Conservation (phyloP, 2,329 filamentous ascomycete species). For the Periconia sp. region DNA sequence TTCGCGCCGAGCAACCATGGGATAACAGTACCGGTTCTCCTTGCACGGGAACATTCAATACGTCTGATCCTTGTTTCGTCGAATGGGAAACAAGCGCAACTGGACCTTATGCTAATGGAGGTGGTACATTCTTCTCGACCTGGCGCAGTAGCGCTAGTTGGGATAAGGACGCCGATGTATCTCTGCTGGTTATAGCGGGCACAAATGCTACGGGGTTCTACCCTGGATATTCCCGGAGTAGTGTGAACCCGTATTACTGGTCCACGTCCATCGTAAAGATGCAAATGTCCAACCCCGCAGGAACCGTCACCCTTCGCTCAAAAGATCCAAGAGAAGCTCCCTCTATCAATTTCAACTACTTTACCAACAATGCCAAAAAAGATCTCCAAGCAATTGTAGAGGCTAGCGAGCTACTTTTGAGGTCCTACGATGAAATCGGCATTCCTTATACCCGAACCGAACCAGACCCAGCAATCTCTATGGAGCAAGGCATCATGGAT, state of each 20-base stretch:
- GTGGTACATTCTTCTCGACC: constrained; percentile 49
- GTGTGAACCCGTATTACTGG: constrained; percentile 39
- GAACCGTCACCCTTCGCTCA: constrained; percentile 61
- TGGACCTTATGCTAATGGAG: constrained; percentile 44
- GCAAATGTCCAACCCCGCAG: constrained; percentile 60
- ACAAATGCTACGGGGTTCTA: constrained; percentile 39
- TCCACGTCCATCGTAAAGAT: constrained; percentile 55
- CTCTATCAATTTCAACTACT: constrained; percentile 46
- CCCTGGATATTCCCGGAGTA: constrained; percentile 48
- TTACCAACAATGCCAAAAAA: constrained; percentile 1
- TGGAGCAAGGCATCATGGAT: constrained; percentile 11
- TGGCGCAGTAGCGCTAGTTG: constrained; percentile 44
- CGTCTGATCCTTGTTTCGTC: constrained; percentile 46
- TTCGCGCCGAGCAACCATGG: constrained; percentile 32
- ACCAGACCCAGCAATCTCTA: constrained; percentile 7
- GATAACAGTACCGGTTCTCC: neutral
- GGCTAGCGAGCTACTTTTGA: constrained; percentile 7
- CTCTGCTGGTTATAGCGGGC: constrained; percentile 8
- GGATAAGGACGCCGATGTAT: constrained; percentile 10
- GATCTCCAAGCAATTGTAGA: constrained; percentile 12
- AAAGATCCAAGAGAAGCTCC: constrained; percentile 63
- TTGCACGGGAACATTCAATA: constrained; percentile 33
- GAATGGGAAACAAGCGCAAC: constrained; percentile 39
- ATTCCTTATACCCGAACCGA: constrained; percentile 1
- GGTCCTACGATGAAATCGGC: constrained; percentile 1